These are phyloP conservation scores for Chaetomiaceae sp. DNA, from an alignment of 2,329 filamentous ascomycete species.

Conservation along the genomic window DNA sequence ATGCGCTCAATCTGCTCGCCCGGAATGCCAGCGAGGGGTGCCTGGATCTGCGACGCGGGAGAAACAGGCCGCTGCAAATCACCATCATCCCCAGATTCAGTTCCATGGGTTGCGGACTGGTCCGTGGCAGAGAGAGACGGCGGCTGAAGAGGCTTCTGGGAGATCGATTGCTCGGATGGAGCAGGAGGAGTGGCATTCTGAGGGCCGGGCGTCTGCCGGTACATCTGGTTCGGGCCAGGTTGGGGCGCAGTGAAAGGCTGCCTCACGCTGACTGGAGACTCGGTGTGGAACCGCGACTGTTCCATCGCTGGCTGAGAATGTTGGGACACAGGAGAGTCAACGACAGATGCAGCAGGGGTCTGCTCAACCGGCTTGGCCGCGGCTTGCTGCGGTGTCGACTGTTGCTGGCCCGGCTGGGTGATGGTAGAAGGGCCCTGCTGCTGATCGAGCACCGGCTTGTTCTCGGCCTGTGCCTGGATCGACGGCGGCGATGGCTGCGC, in stretches of 20 bases:
- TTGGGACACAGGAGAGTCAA: slow-evolving; percentile 23
- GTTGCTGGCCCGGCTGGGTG: slow-evolving; percentile 9
- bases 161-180: slow-evolving; percentile 5
- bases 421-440: slow-evolving; percentile 6
- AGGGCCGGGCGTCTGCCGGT: background rate
- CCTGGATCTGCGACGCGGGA: slow-evolving; percentile 11
- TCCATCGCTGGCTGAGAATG: slow-evolving; percentile 20
- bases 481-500: slow-evolving; percentile 11
- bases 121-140: background rate
- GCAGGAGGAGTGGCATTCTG: background rate
- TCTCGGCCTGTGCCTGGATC: slow-evolving; percentile 2
- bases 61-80: slow-evolving; percentile 16
- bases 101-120: background rate
- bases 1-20: slow-evolving; percentile 10
- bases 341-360: slow-evolving; percentile 13
- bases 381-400: slow-evolving; percentile 10
- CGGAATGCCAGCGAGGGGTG: slow-evolving; percentile 1
- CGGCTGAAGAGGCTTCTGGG: slow-evolving; percentile 19
- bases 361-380: slow-evolving; percentile 7
- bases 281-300: slow-evolving; percentile 14
- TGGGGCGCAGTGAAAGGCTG: slow-evolving; percentile 16
- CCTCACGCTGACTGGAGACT: slow-evolving; percentile 16
- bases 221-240: slow-evolving; percentile 1
- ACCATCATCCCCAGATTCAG: background rate
- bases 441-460: background rate